Evolutionary conservation across 2,329 filamentous ascomycete species (phyloP).

Genomic region (Penicillium sp.): DNA sequence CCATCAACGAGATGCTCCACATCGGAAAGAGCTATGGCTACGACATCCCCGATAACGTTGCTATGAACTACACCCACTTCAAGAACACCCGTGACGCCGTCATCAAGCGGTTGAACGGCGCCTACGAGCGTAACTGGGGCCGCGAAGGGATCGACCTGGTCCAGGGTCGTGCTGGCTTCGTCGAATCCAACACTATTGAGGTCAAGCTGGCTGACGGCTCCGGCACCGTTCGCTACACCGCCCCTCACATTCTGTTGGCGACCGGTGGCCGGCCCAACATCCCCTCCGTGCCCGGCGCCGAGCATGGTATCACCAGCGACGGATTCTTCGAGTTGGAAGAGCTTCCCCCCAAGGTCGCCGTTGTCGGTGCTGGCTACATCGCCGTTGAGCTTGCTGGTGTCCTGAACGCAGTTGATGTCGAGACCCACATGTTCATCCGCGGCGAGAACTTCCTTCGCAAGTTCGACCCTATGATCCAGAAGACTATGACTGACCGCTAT

Average conservation of each 20-base stretch:
- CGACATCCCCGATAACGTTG: slow-evolving; percentile 42
- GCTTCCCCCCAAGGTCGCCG: slow-evolving; percentile 50
- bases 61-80: slow-evolving; percentile 47
- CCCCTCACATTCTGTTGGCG: slow-evolving; percentile 49
- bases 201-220: slow-evolving; percentile 43
- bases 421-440: slow-evolving; percentile 52
- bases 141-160: slow-evolving; percentile 51
- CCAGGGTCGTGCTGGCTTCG: slow-evolving; percentile 48
- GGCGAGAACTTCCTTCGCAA: slow-evolving; percentile 49
- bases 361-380: slow-evolving; percentile 53
- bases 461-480: slow-evolving; percentile 53
- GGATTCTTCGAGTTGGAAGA: slow-evolving; percentile 52
- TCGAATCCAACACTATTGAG: slow-evolving; percentile 45
- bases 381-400: slow-evolving; percentile 53
- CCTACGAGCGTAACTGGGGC: slow-evolving; percentile 51
- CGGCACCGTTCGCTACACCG: slow-evolving; percentile 40
- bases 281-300: slow-evolving; percentile 45
- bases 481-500: slow-evolving; percentile 52
- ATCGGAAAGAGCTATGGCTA: slow-evolving; percentile 49
- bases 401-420: slow-evolving; percentile 48
- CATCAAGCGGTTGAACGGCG: slow-evolving; percentile 46
- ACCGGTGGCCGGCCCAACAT: slow-evolving; percentile 48
- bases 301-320: slow-evolving; percentile 52
- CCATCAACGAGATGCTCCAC: slow-evolving; percentile 48
- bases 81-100: slow-evolving; percentile 48